These are phyloP conservation scores for Narthecium ossifragum DNA, from an alignment of 106 monocot species.

Conservation along the genomic window DNA sequence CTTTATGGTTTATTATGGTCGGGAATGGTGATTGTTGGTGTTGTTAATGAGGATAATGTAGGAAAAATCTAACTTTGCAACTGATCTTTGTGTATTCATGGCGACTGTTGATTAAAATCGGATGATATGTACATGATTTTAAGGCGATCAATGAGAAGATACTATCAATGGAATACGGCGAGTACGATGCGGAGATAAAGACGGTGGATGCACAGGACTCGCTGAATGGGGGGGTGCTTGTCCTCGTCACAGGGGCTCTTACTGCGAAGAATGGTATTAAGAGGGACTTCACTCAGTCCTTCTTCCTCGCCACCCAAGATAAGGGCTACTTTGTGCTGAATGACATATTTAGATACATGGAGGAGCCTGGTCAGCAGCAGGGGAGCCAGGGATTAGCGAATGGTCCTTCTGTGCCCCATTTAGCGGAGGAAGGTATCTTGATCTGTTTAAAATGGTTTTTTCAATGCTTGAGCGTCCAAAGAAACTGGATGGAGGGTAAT, in stretches of 20 bases:
- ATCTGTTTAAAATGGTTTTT: too few relatives aligned
- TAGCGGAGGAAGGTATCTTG: conserved; percentile 32
- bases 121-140: too few relatives aligned
- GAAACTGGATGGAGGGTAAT: too few relatives aligned
- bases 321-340: conserved; percentile 87
- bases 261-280: conserved; percentile 42
- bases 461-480: too few relatives aligned
- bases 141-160: conserved; percentile 94
- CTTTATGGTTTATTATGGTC: too few relatives aligned
- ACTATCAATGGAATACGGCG: conserved; percentile 51
- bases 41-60: too few relatives aligned
- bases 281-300: conserved; percentile 78
- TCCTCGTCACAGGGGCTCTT: conserved; percentile 83
- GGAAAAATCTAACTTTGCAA: too few relatives aligned
- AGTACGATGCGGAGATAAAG: conserved; percentile 51
- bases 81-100: too few relatives aligned
- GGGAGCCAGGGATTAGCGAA: conserved; percentile 15
- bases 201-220: conserved; percentile 87
- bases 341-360: conserved; percentile 72
- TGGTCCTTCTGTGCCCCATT: conserved; percentile 8
- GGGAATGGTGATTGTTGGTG: too few relatives aligned
- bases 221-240: conserved; percentile 60
- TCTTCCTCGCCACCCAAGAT: conserved; percentile 97
- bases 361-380: conserved; percentile 20
- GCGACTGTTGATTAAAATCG: too few relatives aligned